Evolutionary conservation across 2,329 filamentous ascomycete genomes (phyloP).

Genomic region (Diaporthe longicolla): DNA sequence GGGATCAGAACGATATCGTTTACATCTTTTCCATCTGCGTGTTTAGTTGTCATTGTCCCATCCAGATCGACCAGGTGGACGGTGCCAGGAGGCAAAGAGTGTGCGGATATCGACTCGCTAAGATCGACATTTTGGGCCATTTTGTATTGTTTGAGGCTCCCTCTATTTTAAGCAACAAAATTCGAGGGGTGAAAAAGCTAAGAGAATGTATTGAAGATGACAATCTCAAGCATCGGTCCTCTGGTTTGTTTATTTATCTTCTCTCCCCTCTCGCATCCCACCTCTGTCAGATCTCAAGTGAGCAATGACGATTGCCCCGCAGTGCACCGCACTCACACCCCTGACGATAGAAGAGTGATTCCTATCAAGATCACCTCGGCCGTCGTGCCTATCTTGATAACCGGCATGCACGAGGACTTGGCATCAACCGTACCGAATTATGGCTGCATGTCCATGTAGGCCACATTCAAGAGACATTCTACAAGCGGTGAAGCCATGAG

Average conservation of each 20-base stretch:
- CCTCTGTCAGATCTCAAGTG: background rate
- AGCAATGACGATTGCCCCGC: constrained; percentile 4
- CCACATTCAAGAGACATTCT: background rate
- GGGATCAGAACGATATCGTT: constrained; percentile 59
- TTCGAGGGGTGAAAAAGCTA: background rate
- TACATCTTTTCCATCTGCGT: constrained; percentile 49
- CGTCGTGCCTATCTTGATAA: background rate
- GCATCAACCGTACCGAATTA: background rate
- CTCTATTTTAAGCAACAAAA: background rate
- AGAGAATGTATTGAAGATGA: background rate
- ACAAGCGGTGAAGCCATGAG: background rate
- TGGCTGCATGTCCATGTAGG: background rate
- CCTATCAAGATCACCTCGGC: background rate
- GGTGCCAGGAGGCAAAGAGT: constrained; percentile 51
- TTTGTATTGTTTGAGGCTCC: background rate
- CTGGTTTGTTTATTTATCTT: background rate
- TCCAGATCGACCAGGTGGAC: constrained; percentile 58
- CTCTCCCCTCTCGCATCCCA: background rate
- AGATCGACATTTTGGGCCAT: background rate
- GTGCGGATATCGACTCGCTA: background rate
- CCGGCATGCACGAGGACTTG: background rate
- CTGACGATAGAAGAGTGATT: background rate
- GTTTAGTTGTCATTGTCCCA: constrained; percentile 43
- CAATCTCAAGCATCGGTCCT: background rate
- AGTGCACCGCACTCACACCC: background rate